phyloP scores from a whole-genome alignment of 768 basidiomycete genomes.

The Russula earlei region DNA sequence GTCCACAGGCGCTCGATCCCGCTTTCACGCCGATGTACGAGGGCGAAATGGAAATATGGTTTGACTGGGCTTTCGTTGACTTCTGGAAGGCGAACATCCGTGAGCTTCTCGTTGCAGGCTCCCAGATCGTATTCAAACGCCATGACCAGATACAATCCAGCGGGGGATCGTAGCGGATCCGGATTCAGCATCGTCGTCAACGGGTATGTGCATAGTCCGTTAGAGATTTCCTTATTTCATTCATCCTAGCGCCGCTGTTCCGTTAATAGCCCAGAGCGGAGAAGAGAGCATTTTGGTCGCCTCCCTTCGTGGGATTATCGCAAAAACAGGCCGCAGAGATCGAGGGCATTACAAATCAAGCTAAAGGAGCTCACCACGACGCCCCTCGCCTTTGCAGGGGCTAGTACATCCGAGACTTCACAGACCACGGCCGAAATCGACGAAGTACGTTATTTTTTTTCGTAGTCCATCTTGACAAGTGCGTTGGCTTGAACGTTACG shows the following conservation, averaged over 20 bases:
- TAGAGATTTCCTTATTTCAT: not conserved
- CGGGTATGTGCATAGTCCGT: constrained; percentile 34
- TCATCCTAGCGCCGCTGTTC: not conserved
- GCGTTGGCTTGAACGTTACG: not conserved
- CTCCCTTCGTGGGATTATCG: constrained; percentile 76
- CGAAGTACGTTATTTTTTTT: constrained; percentile 3
- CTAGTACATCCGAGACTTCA: not conserved
- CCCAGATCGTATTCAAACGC: not conserved
- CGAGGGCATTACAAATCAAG: constrained; percentile 51
- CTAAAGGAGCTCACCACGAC: constrained; percentile 36
- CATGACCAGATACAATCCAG: constrained; percentile 58
- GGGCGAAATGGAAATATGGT: constrained; percentile 86
- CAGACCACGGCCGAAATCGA: not conserved
- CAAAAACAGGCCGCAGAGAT: constrained; percentile 76
- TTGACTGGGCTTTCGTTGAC: constrained; percentile 96
- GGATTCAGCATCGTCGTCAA: constrained; percentile 48
- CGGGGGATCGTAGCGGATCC: constrained; percentile 64
- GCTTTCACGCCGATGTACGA: constrained; percentile 30
- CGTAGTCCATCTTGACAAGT: not conserved
- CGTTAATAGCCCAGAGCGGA: constrained; percentile 46
- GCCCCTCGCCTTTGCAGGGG: not conserved
- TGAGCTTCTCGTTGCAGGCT: constrained; percentile 25
- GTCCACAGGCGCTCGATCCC: constrained; percentile 26
- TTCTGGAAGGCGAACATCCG: constrained; percentile 99
- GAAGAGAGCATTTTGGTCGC: constrained; percentile 70